Evolutionary conservation across 805 yeast genomes (phyloP).

Genomic region (Lipomyces mesembrius): DNA sequence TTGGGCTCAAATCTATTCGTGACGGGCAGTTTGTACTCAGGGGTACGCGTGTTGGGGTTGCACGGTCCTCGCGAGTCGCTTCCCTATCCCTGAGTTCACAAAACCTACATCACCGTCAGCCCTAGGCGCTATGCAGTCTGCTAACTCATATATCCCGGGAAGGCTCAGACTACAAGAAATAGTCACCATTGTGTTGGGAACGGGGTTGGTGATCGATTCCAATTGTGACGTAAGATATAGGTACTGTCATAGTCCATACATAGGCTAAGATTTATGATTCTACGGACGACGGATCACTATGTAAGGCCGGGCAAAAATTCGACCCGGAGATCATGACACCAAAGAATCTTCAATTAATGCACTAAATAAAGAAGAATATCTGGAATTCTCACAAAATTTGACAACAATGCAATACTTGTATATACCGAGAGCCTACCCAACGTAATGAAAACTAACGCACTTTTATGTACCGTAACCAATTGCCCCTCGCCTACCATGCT

Average conservation of each 20-base stretch:
- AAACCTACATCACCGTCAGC: too few species aligned
- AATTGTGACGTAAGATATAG: neutral
- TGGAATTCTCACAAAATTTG: neutral
- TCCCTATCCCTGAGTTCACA: neutral
- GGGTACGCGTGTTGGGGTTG: constrained; percentile 1
- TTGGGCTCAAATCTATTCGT: neutral
- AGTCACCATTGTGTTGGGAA: neutral
- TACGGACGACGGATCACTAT: too few species aligned
- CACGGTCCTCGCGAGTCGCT: neutral
- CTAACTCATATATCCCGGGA: neutral
- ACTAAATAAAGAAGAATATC: neutral
- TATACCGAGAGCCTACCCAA: neutral
- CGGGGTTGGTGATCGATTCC: neutral
- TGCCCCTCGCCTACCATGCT: constrained; percentile 7
- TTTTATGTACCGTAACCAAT: neutral
- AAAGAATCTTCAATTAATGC: neutral
- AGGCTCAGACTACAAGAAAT: neutral
- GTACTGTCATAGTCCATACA: neutral
- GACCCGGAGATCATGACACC: too few species aligned
- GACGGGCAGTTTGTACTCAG: neutral
- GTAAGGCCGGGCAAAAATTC: neutral
- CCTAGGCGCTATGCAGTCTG: neutral
- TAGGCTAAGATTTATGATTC: neutral
- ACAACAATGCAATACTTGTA: constrained; percentile 2
- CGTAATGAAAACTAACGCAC: neutral